Evolutionary conservation across 2,329 filamentous ascomycete genomes (phyloP), one percentile per base, ranked within the genome.

Genomic region (Dactylellina haptotyla): DNA sequence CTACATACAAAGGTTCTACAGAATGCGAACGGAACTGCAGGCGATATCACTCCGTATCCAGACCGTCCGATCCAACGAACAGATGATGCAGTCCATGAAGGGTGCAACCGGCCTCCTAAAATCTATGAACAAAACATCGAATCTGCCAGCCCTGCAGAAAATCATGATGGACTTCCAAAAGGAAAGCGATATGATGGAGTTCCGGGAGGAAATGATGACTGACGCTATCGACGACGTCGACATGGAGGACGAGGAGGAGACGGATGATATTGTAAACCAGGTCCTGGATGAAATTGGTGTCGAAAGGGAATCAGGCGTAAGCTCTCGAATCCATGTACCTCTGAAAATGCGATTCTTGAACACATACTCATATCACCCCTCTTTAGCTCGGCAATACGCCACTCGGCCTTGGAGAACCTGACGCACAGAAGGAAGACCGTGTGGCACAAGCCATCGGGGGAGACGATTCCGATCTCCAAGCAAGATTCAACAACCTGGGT

Each of bases 61-160:
- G 87, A 99, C 95, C 54, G 94, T 98, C 76, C 89, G 95, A 76
- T 97, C 93, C 77, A 99, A 99, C 82, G 95, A 99, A 81, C 94
- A 98, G 82, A 99, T 99, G 95, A 97, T 97, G 93, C 92, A 97
- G 82, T 95, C 93, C 6, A 98, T 99, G 95, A 99, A 97, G 82
- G 95, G 95, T 32, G 95, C 95, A 3, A 98, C 95, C 0, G 89
- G 90, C 82, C 89, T 97, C 1, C 84, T 99, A 5, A 93, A 93
- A 62, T 96, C 91, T 83, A 99, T 99, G 95, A 99, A 99, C 82
- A 87, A 91, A 76, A 92, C 92, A 76, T 98, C 98, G 93, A 98
- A 99, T 80, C 87, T 99, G 1, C 95, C 95, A 0, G 93, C 93
- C 16, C 84, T 99, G 32, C 94, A 98, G 81, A 88, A 94, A 67